Conservation (phyloP, 202 grass and related monocot genomes). For the Panicum virgatum region DNA sequence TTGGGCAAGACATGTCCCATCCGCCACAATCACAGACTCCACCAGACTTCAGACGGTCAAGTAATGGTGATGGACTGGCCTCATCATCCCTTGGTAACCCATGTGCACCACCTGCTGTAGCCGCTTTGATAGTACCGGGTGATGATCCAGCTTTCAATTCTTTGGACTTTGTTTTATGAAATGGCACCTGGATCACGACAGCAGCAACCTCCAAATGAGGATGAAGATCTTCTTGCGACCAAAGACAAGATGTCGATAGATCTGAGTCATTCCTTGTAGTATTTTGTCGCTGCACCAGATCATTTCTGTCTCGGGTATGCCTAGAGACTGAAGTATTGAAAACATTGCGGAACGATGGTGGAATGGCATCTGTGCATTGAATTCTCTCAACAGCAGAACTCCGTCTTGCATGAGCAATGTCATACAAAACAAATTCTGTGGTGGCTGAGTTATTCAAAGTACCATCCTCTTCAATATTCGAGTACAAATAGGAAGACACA, state of each 20-base stretch:
- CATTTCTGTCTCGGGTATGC: constrained; percentile 42
- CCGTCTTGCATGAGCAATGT: constrained; percentile 87
- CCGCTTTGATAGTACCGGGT: constrained; percentile 53
- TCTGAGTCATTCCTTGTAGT: constrained; percentile 48
- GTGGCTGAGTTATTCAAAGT: constrained; percentile 77
- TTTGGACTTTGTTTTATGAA: constrained; percentile 62
- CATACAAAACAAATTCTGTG: constrained; percentile 88
- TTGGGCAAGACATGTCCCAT: constrained; percentile 98
- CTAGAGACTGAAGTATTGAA: constrained; percentile 37
- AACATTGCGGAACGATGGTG: constrained; percentile 39
- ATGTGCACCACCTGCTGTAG: constrained; percentile 70
- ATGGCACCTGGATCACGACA: constrained; percentile 67
- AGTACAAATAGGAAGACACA: constrained; percentile 85
- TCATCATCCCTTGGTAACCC: constrained; percentile 73
- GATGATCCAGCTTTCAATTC: constrained; percentile 38
- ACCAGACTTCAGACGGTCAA: constrained; percentile 80
- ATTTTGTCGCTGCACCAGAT: constrained; percentile 43
- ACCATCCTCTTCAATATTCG: constrained; percentile 68
- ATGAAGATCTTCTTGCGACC: constrained; percentile 74
- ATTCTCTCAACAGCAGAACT: constrained; percentile 55
- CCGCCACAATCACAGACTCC: constrained; percentile 89
- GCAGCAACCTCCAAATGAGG: constrained; percentile 84
- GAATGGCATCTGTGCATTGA: constrained; percentile 45
- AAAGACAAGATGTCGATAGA: constrained; percentile 63
- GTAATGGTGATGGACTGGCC: constrained; percentile 63